These are phyloP conservation scores for Leccinum subgranulosum DNA, from an alignment of 768 basidiomycete species.

Conservation along the genomic window DNA sequence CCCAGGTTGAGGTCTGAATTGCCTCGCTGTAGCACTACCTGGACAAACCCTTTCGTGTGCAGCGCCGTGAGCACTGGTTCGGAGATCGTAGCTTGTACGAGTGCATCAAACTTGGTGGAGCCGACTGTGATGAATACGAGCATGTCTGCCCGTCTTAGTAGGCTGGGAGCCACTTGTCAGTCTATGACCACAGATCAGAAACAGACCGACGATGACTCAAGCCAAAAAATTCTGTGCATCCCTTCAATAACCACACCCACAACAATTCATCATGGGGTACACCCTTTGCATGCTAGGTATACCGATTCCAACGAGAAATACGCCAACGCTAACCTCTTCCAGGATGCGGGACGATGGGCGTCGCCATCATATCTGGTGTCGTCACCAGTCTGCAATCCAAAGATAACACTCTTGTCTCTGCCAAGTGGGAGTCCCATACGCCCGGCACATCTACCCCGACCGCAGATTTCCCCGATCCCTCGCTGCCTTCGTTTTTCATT, in stretches of 20 bases:
- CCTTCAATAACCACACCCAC: constrained; percentile 1
- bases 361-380: constrained; percentile 92
- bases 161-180: not conserved
- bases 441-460: constrained; percentile 75
- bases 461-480: constrained; percentile 51
- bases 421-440: constrained; percentile 68
- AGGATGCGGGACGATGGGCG: constrained; percentile 99
- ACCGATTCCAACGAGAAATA: constrained; percentile 5
- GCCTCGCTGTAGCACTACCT: constrained; percentile 76
- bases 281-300: constrained; percentile 84
- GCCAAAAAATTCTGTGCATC: not conserved
- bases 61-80: constrained; percentile 56
- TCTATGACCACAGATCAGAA: not conserved
- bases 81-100: constrained; percentile 61
- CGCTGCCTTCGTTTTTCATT: constrained; percentile 75
- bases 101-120: constrained; percentile 79
- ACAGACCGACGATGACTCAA: constrained; percentile 14
- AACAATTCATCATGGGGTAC: constrained; percentile 66
- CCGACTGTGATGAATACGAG: constrained; percentile 81
- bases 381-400: constrained; percentile 72
- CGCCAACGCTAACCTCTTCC: constrained; percentile 16
- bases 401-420: constrained; percentile 25
- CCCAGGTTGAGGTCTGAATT: constrained; percentile 48
- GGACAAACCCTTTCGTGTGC: constrained; percentile 49
- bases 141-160: constrained; percentile 12